Conservation (phyloP, 495 filamentous ascomycete genomes). For the Amniculicola lignicola region DNA sequence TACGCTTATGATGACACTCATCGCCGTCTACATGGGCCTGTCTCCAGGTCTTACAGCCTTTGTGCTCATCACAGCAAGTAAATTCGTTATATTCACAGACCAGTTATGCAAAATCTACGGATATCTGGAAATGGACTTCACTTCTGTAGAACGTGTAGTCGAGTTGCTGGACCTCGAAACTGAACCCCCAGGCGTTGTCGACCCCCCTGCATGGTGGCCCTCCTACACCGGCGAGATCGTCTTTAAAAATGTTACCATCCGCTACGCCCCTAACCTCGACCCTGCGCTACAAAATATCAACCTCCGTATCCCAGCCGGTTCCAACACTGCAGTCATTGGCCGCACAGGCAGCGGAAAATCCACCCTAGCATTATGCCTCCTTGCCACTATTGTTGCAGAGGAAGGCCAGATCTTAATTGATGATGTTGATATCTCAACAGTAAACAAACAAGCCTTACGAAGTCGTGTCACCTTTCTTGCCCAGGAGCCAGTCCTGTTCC, state of each 20-base stretch:
- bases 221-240: constrained; percentile 62
- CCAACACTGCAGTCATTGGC: constrained; percentile 64
- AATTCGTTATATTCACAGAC: constrained; percentile 68
- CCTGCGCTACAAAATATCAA: constrained; percentile 62
- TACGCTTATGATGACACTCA: constrained; percentile 65
- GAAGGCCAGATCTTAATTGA: constrained; percentile 58
- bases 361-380: constrained; percentile 61
- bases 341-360: constrained; percentile 65
- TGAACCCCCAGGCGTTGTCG: constrained; percentile 61
- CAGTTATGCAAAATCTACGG: constrained; percentile 70
- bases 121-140: constrained; percentile 83
- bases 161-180: constrained; percentile 72
- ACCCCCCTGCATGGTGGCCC: constrained; percentile 75
- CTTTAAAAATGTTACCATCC: constrained; percentile 72
- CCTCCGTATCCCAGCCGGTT: constrained; percentile 68
- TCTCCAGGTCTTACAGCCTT: constrained; percentile 75
- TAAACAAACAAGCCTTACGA: constrained; percentile 59
- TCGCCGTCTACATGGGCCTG: constrained; percentile 66
- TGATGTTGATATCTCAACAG: constrained; percentile 56
- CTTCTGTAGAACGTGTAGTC: constrained; percentile 78
- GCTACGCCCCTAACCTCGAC: constrained; percentile 72
- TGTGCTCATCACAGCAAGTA: constrained; percentile 60
- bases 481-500: constrained; percentile 63
- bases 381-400: constrained; percentile 53
- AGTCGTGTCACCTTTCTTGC: constrained; percentile 61